Percentiles rank a stretch among this genome's conserved stretches.
Evolutionary conservation across 202 grass and related monocot species (phyloP).

Genomic region (Cymbopogon flexuosus): DNA sequence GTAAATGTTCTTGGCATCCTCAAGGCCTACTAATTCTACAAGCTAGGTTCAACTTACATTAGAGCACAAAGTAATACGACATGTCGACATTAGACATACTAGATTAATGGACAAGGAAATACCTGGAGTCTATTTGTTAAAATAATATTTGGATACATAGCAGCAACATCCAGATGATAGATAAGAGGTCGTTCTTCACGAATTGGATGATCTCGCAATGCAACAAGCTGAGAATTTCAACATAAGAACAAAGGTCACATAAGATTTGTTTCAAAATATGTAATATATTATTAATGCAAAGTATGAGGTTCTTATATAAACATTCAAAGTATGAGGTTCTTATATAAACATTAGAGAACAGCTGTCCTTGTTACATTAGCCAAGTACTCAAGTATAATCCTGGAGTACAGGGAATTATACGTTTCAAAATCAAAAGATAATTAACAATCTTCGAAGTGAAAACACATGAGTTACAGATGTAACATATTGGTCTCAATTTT

Average conservation of each 20-base stretch:
- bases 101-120: conserved; percentile 21
- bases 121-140: conserved; percentile 99
- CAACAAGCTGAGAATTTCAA: conserved; percentile 69
- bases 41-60: background rate
- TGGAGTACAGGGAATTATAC: background rate
- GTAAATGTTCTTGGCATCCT: background rate
- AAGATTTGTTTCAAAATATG: conserved; percentile 24
- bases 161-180: conserved; percentile 99
- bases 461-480: background rate
- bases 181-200: conserved; percentile 88
- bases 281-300: conserved; percentile 6
- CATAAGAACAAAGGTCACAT: conserved; percentile 33
- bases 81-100: background rate
- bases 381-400: background rate
- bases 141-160: conserved; percentile 99
- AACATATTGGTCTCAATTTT: background rate
- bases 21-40: background rate
- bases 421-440: background rate
- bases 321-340: background rate
- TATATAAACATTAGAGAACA: conserved; percentile 10
- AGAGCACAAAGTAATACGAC: background rate
- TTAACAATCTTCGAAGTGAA: background rate
- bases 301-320: background rate
- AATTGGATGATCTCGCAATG: conserved; percentile 74
- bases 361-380: conserved; percentile 18